Percentiles rank a stretch among this genome's conserved stretches.
These are phyloP conservation scores for Cyberlindnera xylosilytica DNA, from an alignment of 805 yeast species.

Conservation along the genomic window DNA sequence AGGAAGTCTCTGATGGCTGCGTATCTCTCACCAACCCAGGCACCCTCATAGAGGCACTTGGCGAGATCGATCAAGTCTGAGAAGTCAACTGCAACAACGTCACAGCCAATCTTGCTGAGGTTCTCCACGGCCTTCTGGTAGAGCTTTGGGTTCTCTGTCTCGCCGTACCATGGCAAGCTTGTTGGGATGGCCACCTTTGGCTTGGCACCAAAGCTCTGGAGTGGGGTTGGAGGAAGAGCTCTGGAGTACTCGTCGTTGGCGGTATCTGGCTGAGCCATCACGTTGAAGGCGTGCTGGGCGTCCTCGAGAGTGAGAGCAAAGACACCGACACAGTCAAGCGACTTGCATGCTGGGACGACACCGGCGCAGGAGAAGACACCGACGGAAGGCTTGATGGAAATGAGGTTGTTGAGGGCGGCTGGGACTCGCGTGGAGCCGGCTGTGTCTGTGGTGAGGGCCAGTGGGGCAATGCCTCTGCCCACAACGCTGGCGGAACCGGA, in stretches of 20 bases:
- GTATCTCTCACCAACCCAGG: slow-evolving; percentile 98
- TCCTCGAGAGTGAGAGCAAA: slow-evolving; percentile 76
- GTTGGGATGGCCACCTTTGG: slow-evolving; percentile 79
- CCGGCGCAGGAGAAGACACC: slow-evolving; percentile 87
- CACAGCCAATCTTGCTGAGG: slow-evolving; percentile 53
- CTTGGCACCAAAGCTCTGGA: slow-evolving; percentile 50
- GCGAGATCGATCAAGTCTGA: slow-evolving; percentile 78
- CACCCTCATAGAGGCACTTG: slow-evolving; percentile 87
- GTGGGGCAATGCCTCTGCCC: slow-evolving; percentile 84
- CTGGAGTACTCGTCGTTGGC: slow-evolving; percentile 79
- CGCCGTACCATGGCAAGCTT: slow-evolving; percentile 75
- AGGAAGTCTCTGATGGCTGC: slow-evolving; percentile 76
- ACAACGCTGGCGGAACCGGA: slow-evolving; percentile 95
- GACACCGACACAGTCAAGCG: slow-evolving; percentile 88
- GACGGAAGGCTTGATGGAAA: slow-evolving; percentile 90
- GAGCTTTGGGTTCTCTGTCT: slow-evolving; percentile 68
- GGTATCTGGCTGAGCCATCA: slow-evolving; percentile 70
- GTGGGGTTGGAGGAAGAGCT: slow-evolving; percentile 63
- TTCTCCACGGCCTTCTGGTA: slow-evolving; percentile 59
- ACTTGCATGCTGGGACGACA: slow-evolving; percentile 96
- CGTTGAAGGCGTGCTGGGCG: slow-evolving; percentile 72
- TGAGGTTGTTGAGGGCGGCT: slow-evolving; percentile 86
- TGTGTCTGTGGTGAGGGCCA: slow-evolving; percentile 92
- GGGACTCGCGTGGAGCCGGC: slow-evolving; percentile 99
- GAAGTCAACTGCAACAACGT: slow-evolving; percentile 64